Base-by-base conservation (phyloP, 257 asterid species). In the Nicotiana attenuata region DNA sequence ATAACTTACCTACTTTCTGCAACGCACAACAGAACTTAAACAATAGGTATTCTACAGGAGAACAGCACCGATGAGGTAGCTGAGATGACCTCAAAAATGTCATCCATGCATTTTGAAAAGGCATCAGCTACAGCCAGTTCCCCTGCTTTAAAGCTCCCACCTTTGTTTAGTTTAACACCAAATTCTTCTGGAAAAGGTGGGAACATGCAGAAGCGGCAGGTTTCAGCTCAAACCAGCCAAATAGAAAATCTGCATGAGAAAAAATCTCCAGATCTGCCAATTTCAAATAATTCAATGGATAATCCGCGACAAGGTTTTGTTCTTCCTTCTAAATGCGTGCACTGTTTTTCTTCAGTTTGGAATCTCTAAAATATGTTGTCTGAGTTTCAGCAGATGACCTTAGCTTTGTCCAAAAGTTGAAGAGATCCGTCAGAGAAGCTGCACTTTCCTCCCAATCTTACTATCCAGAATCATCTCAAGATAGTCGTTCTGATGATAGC, bases 401-500 rank as follows among this genome's bases (percentile, higher is more conserved):
- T 87, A 87, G 83, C 87, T 93, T 85, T 81, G 91, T 93, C 64
- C 97, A 92, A 87, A 92, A 94, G 82, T 85, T 96, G 90, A 94
- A 90, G 91, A 91, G 96, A 91, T 92, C 98, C 57, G 98, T 96
- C 77, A 88, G 99, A 88, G 97, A 91, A 91, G 98, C 99, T 87
- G 99, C 97, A 79, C 96, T 94, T 83, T 84, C 89, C 77, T 89
- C 91, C 78, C 93, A 87, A 84, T 80, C 86, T 13, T 81, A 88
- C 90, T 87, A 89, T 88, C 80, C 79, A 29, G 97, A 91, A 61
- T 90, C 95, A 82, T 94, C 97, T 64, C 94, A 87, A 76, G 99
- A 92, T 81, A 92, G 94, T 85, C 96, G 87, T 81, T 91, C 97
- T 87, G 94, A 92, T 90, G 97, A 94, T 84, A 87, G 94, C 87